Evolutionary conservation across 192 early-diverging fungal genomes (phyloP).

Genomic region (Backusella mclennaniae): DNA sequence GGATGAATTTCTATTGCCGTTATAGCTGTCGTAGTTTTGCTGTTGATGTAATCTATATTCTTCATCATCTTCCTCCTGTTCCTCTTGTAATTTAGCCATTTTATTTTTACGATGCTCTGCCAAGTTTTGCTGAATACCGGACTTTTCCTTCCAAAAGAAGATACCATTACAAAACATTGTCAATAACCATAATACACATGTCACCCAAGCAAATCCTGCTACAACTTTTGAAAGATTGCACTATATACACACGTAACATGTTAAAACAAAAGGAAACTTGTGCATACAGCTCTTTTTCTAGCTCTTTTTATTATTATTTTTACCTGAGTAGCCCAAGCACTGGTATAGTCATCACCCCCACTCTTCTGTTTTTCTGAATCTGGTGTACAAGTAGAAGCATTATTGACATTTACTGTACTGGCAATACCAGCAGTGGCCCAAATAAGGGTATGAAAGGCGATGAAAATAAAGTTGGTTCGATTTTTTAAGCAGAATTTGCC

Average conservation of each 20-base stretch:
- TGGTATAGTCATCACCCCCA: constrained; percentile 15
- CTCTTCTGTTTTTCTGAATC: constrained; percentile 10
- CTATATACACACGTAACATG: constrained; percentile 13
- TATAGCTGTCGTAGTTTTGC: neutral
- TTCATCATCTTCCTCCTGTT: neutral
- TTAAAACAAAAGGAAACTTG: neutral
- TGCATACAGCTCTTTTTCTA: neutral
- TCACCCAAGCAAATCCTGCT: constrained; percentile 29
- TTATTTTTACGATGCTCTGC: constrained; percentile 18
- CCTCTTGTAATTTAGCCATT: constrained; percentile 1
- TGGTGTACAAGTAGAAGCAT: constrained; percentile 17
- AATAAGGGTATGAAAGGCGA: constrained; percentile 20
- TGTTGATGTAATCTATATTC: neutral
- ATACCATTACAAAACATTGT: constrained; percentile 10
- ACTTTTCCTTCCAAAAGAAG: constrained; percentile 32
- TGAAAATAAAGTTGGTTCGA: constrained; percentile 28
- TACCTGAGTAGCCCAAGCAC: constrained; percentile 35
- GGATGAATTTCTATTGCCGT: neutral
- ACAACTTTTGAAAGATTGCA: constrained; percentile 25
- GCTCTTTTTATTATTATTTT: neutral
- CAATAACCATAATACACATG: constrained; percentile 26
- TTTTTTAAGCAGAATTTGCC: constrained; percentile 37
- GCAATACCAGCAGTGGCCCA: constrained; percentile 32
- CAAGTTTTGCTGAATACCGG: constrained; percentile 25
- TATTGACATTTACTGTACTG: constrained; percentile 29